Evolutionary conservation across 257 asterid genomes (phyloP).

Genomic region (Capsicum chinense): DNA sequence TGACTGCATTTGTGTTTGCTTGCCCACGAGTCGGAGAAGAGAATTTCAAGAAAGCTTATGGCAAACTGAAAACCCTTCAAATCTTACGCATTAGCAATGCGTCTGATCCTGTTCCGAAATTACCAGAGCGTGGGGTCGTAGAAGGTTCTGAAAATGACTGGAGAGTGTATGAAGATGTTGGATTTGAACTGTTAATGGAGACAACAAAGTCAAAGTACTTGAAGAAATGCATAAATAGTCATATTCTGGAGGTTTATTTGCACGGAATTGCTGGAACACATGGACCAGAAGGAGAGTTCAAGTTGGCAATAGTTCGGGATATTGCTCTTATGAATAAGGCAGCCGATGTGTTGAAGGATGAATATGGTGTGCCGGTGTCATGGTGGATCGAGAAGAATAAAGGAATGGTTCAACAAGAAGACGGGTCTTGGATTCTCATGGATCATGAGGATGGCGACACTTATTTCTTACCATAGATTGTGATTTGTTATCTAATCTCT

Average conservation of each 20-base stretch:
- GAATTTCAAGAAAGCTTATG: slow-evolving; percentile 7
- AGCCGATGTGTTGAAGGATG: slow-evolving; percentile 31
- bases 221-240: slow-evolving; percentile 39
- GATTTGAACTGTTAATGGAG: slow-evolving; percentile 60
- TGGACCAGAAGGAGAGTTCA: slow-evolving; percentile 41
- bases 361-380: slow-evolving; percentile 10
- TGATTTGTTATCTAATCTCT: neutral
- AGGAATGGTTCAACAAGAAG: slow-evolving; percentile 11
- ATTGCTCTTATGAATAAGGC: slow-evolving; percentile 46
- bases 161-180: slow-evolving; percentile 59
- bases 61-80: slow-evolving; percentile 37
- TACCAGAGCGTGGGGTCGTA: slow-evolving; percentile 39
- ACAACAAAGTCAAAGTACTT: slow-evolving; percentile 57
- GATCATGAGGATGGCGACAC: neutral
- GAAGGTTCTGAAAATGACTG: neutral
- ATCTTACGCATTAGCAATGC: slow-evolving; percentile 58
- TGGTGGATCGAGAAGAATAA: slow-evolving; percentile 35
- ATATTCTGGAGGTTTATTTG: slow-evolving; percentile 57
- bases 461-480: neutral
- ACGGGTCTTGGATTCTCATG: slow-evolving; percentile 37
- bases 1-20: no score
- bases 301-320: slow-evolving; percentile 25
- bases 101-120: slow-evolving; percentile 54
- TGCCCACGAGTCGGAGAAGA: no score
- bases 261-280: slow-evolving; percentile 50